Evolutionary conservation across 2,329 filamentous ascomycete species (phyloP).

Genomic region (Magnaporthiopsis rhizophila): DNA sequence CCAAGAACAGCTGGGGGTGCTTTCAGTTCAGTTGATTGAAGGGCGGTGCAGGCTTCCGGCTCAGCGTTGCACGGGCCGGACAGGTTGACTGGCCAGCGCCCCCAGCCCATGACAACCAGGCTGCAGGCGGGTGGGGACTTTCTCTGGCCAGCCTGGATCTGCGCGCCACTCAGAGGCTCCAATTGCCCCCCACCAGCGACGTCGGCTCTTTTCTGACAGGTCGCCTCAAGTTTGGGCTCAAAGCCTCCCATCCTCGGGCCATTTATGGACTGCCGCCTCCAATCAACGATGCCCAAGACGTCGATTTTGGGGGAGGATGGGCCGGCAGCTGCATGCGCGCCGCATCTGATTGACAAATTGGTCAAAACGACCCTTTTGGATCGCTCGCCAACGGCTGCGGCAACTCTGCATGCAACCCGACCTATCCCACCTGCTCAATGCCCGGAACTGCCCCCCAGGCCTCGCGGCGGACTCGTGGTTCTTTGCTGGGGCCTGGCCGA

Average conservation of each 20-base stretch:
- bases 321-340: not conserved
- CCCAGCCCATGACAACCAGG: not conserved
- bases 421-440: not conserved
- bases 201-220: constrained; percentile 14
- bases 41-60: not conserved
- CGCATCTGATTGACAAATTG: not conserved
- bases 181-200: constrained; percentile 12
- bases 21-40: not conserved
- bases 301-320: not conserved
- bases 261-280: not conserved
- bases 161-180: constrained; percentile 14
- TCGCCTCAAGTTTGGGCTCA: constrained; percentile 17
- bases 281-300: not conserved
- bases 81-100: not conserved
- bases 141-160: constrained; percentile 5
- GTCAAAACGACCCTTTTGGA: not conserved
- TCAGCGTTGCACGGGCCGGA: not conserved
- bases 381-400: not conserved
- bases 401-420: not conserved
- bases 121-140: not conserved
- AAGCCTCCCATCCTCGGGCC: not conserved
- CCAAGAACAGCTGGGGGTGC: too few relatives aligned
- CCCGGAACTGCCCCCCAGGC: too few relatives aligned
- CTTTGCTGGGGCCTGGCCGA: not conserved
- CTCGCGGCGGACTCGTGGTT: not conserved